Evolutionary conservation across 148 eudicot species (phyloP), one percentile per base, ranked within the genome.

Genomic region (Camellia lanceoleosa): DNA sequence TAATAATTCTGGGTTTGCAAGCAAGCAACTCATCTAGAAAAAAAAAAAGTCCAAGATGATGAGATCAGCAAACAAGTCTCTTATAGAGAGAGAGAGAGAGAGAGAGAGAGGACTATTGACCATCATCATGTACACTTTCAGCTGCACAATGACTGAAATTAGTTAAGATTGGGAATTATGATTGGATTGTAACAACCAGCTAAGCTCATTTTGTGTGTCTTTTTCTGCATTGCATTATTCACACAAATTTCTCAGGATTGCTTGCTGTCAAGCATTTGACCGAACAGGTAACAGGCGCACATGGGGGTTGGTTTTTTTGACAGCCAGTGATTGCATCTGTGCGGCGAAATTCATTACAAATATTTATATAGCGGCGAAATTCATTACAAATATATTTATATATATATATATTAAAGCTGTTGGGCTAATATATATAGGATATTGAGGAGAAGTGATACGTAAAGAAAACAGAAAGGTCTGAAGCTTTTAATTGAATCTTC

Each of bases 241-340:
- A 16, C 62, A 14, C 13, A 14, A 47, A 5, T 49, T 49, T 49
- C 52, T 49, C 7, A 2, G 52, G 0, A 5, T 41, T 80, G 43
- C 56, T 84, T 87, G 38, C 72, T 75, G 10, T 42, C 82, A 49
- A 73, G 76, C 82, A 85, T 87, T 86, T 87, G 85, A 89, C 84
- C 86, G 81, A 88, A 84, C 84, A 87, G 83, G 85, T 88, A 83
- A 86, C 76, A 76, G 80, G 83, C 82, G 89, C 93, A 90, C 91
- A 88, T 90, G 91, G 88, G 80, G 80, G 76, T 79, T 56, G 20
- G 59, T 46, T 49, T 76, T 46, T 49, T 76, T 46, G 23, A 12
- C 5, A 59, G 79, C 79, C 79, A 76, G 47, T 19, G 68, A 76
- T 38, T 64, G 7, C 79, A 71, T 47, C 58, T 76, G 59, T 23